Conservation (phyloP, 225 moss, liverwort and hornwort species). For the Climacium dendroides region DNA sequence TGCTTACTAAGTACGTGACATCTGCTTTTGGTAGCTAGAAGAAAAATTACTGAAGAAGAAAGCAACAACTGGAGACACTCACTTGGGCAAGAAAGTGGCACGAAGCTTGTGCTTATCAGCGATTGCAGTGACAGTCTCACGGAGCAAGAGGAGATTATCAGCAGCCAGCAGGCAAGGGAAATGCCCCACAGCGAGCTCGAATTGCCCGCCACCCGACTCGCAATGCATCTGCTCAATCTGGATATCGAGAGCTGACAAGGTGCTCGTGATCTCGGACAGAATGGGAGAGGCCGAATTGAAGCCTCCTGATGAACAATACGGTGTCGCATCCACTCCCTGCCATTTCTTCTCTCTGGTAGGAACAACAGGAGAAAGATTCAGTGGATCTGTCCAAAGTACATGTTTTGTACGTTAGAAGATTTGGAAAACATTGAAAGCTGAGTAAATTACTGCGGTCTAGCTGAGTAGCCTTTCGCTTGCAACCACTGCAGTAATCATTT, state of each 20-base stretch:
- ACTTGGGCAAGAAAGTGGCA: constrained; percentile 93
- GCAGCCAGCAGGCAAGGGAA: constrained; percentile 55
- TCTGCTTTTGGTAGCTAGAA: not conserved
- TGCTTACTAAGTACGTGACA: not conserved
- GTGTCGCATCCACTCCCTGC: constrained; percentile 59
- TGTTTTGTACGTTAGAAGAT: not conserved
- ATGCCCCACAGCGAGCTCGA: constrained; percentile 70
- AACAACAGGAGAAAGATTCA: not conserved
- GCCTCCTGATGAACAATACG: constrained; percentile 72
- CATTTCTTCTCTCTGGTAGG: constrained; percentile 41
- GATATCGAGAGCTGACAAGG: constrained; percentile 52
- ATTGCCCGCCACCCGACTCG: constrained; percentile 87
- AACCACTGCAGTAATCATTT: not conserved
- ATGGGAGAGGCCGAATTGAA: constrained; percentile 52
- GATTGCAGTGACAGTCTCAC: constrained; percentile 62
- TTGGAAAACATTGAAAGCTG: not conserved
- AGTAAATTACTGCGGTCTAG: not conserved
- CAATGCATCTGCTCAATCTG: constrained; percentile 86
- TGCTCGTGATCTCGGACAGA: constrained; percentile 53
- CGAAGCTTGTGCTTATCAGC: constrained; percentile 41
- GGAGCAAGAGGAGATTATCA: constrained; percentile 71
- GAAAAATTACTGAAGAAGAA: not conserved
- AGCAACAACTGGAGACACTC: not conserved
- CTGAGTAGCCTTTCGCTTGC: not conserved
- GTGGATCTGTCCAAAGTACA: not conserved